Evolutionary conservation across 345 rosid genomes (phyloP).

Genomic region (Eutrema yunnanense): DNA sequence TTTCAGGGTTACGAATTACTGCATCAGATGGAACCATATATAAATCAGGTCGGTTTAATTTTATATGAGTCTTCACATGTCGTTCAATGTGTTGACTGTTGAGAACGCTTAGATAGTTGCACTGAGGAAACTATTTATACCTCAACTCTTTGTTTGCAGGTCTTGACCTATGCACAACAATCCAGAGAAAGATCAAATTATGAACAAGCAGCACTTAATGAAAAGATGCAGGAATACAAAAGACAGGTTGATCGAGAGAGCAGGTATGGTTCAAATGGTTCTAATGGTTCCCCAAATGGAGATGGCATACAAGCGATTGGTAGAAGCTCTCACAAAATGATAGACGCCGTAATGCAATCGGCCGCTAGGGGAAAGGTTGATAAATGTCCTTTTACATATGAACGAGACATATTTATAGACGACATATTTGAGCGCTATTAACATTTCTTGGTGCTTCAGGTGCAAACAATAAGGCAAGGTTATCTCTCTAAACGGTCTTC

Average conservation of each 20-base stretch:
- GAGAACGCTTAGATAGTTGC: neutral
- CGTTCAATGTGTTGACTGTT: neutral
- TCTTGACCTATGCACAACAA: conserved; percentile 92
- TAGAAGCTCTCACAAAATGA: conserved; percentile 98
- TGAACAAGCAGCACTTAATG: conserved; percentile 90
- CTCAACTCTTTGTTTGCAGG: conserved; percentile 39
- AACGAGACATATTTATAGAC: neutral
- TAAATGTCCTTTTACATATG: conserved; percentile 6
- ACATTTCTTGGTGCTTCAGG: conserved; percentile 39
- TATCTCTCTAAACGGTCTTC: conserved; percentile 97
- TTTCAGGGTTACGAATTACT: conserved; percentile 87
- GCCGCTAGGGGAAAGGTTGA: conserved; percentile 94
- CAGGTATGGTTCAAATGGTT: conserved; percentile 73
- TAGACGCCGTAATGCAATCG: conserved; percentile 98
- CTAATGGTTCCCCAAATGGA: conserved; percentile 92
- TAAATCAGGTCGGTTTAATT: conserved; percentile 62
- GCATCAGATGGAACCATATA: conserved; percentile 99
- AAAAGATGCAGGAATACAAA: conserved; percentile 95
- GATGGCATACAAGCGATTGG: conserved; percentile 94
- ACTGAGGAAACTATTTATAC: neutral
- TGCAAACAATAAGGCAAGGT: conserved; percentile 97
- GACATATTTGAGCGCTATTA: neutral
- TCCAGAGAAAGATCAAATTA: conserved; percentile 95
- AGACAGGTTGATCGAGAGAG: conserved; percentile 97
- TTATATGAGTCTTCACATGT: neutral